Evolutionary conservation across 768 basidiomycete genomes (phyloP).

Genomic region (Saitozyma sp.): DNA sequence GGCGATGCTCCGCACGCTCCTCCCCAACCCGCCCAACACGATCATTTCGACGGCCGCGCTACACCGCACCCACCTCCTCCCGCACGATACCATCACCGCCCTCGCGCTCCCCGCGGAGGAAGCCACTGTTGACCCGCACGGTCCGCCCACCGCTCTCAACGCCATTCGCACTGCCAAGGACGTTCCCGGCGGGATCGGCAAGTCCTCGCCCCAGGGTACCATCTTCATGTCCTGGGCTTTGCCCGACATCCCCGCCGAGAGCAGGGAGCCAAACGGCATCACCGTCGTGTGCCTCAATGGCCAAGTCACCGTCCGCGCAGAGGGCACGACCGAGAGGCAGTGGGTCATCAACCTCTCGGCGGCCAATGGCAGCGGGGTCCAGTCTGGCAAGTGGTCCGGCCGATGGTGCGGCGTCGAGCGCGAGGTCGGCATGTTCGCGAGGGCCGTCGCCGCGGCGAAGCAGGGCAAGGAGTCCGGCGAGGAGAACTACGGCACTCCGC

Average conservation of each 20-base stretch:
- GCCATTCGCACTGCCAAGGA: slow-evolving; percentile 15
- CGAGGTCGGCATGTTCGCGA: slow-evolving; percentile 29
- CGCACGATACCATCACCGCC: slow-evolving; percentile 71
- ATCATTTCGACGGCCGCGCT: slow-evolving; percentile 69
- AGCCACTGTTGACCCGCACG: slow-evolving; percentile 28
- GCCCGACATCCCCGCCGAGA: slow-evolving; percentile 25
- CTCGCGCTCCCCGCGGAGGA: slow-evolving; percentile 28
- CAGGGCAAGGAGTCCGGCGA: slow-evolving; percentile 54
- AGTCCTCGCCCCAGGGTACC: slow-evolving; percentile 37
- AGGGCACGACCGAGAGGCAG: not conserved
- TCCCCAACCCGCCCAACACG: slow-evolving; percentile 58
- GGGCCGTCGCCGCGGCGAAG: slow-evolving; percentile 59
- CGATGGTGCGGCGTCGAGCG: slow-evolving; percentile 58
- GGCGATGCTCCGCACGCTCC: slow-evolving; percentile 62
- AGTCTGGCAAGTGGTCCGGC: slow-evolving; percentile 54
- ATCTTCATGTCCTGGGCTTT: slow-evolving; percentile 39
- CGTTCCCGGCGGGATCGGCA: slow-evolving; percentile 28
- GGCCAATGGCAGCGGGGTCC: slow-evolving; percentile 45
- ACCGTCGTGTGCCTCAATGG: slow-evolving; percentile 39
- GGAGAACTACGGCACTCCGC: slow-evolving; percentile 63
- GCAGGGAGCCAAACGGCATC: slow-evolving; percentile 15
- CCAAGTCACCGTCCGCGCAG: slow-evolving; percentile 19
- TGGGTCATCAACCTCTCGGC: slow-evolving; percentile 25
- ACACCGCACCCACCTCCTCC: slow-evolving; percentile 69
- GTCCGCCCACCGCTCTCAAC: slow-evolving; percentile 28